Percentiles rank a stretch among this genome's conserved stretches.
Conservation (phyloP, 2,329 filamentous ascomycete species). For the Niveomyces coronatus region DNA sequence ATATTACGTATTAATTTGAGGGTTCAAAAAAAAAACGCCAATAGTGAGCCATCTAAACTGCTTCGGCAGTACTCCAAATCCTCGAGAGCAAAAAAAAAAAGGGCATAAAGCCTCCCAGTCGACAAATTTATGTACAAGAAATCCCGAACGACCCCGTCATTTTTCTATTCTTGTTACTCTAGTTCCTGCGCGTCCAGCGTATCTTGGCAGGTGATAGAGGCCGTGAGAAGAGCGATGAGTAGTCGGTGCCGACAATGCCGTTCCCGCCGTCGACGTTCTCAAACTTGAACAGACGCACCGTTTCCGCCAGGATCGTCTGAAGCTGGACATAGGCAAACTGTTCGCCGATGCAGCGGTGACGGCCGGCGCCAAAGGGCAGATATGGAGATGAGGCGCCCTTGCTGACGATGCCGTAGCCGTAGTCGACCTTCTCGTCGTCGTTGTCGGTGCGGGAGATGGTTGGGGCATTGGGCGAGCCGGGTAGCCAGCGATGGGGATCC, state of each 20-base stretch:
- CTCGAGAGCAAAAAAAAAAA: neutral
- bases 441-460: slow-evolving; percentile 36
- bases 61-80: too few relatives aligned
- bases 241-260: slow-evolving; percentile 58
- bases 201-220: slow-evolving; percentile 62
- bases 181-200: slow-evolving; percentile 61
- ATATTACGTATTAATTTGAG: slow-evolving; percentile 1
- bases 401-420: slow-evolving; percentile 85
- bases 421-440: slow-evolving; percentile 73
- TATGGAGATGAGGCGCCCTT: slow-evolving; percentile 87
- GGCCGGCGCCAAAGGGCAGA: slow-evolving; percentile 84
- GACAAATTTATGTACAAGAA: neutral
- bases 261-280: slow-evolving; percentile 61
- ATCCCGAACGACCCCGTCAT: neutral
- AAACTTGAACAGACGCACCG: slow-evolving; percentile 74
- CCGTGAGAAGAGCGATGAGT: slow-evolving; percentile 61
- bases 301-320: slow-evolving; percentile 68
- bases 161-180: slow-evolving; percentile 11
- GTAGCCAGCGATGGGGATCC: slow-evolving; percentile 88
- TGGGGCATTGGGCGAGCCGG: slow-evolving; percentile 46
- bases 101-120: neutral
- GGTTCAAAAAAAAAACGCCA: slow-evolving; percentile 1
- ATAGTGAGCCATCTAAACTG: too few relatives aligned
- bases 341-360: slow-evolving; percentile 92
- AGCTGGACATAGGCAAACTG: slow-evolving; percentile 93